Evolutionary conservation across 768 basidiomycete genomes (phyloP).

Genomic region (Termitomyces sp.): DNA sequence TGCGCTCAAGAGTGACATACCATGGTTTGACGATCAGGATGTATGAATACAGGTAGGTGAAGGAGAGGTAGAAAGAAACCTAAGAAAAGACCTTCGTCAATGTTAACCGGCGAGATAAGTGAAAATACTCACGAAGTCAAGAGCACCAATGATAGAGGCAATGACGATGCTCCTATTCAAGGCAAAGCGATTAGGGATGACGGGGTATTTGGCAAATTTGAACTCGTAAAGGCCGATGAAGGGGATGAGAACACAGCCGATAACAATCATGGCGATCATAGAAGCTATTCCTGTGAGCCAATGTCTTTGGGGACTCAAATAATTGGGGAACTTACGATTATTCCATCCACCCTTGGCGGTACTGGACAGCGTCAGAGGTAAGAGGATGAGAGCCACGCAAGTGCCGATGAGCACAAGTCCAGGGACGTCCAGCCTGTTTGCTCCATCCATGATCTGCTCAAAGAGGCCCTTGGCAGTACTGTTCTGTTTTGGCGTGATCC

Average conservation of each 20-base stretch:
- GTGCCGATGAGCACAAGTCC: slow-evolving; percentile 47
- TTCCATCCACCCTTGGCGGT: slow-evolving; percentile 35
- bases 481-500: slow-evolving; percentile 11
- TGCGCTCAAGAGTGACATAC: slow-evolving; percentile 15
- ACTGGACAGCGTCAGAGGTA: slow-evolving; percentile 47
- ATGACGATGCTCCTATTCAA: slow-evolving; percentile 53
- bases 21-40: slow-evolving; percentile 47
- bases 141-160: slow-evolving; percentile 55
- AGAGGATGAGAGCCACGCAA: slow-evolving; percentile 43
- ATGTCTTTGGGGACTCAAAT: not conserved
- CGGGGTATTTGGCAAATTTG: slow-evolving; percentile 48
- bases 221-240: slow-evolving; percentile 41
- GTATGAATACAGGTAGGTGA: slow-evolving; percentile 70
- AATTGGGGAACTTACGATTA: slow-evolving; percentile 31
- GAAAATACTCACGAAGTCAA: slow-evolving; percentile 46
- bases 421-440: slow-evolving; percentile 37
- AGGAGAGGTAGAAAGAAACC: slow-evolving; percentile 65
- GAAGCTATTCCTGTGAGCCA: slow-evolving; percentile 27
- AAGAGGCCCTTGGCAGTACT: slow-evolving; percentile 7
- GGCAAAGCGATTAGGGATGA: slow-evolving; percentile 56
- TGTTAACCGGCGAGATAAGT: not conserved
- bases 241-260: slow-evolving; percentile 39
- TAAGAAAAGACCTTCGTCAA: slow-evolving; percentile 16
- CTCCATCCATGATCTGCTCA: slow-evolving; percentile 17
- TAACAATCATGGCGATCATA: slow-evolving; percentile 44